These are phyloP conservation scores for Cystobasidium onofrii DNA, from an alignment of 768 basidiomycete genomes.

Conservation along the genomic window DNA sequence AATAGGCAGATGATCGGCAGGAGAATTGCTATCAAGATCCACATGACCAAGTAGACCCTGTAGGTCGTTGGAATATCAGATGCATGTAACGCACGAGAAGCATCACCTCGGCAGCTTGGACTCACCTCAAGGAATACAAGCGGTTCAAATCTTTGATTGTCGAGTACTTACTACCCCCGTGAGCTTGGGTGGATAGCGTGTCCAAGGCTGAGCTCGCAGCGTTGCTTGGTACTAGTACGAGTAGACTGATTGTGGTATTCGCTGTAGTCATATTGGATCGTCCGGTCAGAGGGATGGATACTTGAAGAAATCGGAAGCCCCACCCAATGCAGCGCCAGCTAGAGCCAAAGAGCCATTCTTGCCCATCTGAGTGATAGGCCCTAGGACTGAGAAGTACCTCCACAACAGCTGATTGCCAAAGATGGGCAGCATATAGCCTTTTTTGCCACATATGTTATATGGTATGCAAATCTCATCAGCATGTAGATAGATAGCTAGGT, in stretches of 20 bases:
- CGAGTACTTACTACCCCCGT: not conserved
- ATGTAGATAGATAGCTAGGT: too few relatives aligned
- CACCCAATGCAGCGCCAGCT: conserved; percentile 18
- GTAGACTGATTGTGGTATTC: conserved; percentile 12
- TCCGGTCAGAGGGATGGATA: too few relatives aligned
- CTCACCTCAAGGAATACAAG: conserved; percentile 2
- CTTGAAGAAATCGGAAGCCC: too few relatives aligned
- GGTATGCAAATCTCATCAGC: not conserved
- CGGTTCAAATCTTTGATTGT: conserved; percentile 5
- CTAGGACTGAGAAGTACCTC: conserved; percentile 18
- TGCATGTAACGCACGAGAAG: not conserved
- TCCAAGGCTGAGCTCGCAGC: conserved; percentile 2
- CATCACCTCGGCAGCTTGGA: not conserved
- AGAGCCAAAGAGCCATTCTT: not conserved
- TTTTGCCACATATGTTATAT: not conserved
- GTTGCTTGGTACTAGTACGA: not conserved
- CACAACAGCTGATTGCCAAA: not conserved
- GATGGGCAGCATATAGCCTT: conserved; percentile 1
- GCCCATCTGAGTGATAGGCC: conserved; percentile 27
- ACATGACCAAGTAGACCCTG: conserved; percentile 2
- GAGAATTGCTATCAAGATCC: not conserved
- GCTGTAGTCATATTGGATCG: not conserved
- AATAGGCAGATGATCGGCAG: not conserved
- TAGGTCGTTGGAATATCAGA: not conserved
- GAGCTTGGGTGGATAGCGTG: conserved; percentile 16